These are phyloP conservation scores for Trichoderma asperelloides DNA, from an alignment of 495 filamentous ascomycete species.

Conservation along the genomic window DNA sequence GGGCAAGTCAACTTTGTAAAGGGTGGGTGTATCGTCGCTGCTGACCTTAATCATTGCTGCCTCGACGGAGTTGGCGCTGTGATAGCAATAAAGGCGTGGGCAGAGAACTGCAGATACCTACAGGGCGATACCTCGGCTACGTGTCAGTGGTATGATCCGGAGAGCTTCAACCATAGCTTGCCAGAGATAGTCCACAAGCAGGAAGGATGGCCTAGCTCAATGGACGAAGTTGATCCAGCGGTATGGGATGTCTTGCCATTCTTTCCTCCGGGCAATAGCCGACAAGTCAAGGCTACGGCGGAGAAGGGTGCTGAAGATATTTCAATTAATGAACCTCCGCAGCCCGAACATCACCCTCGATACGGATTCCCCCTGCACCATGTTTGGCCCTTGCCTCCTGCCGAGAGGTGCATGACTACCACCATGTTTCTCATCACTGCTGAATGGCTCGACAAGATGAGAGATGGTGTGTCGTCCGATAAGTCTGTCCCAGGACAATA, in stretches of 20 bases:
- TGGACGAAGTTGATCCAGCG: conserved; percentile 18
- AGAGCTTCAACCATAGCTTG: conserved; percentile 28
- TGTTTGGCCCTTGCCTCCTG: conserved; percentile 18
- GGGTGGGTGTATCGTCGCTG: conserved; percentile 37
- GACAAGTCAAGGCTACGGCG: background rate
- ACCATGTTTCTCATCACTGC: conserved; percentile 20
- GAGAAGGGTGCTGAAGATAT: background rate
- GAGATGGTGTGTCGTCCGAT: conserved; percentile 18
- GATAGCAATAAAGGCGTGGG: conserved; percentile 25
- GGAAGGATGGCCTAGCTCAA: conserved; percentile 19
- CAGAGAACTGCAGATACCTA: conserved; percentile 25
- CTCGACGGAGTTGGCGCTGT: conserved; percentile 29
- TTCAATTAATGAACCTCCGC: background rate
- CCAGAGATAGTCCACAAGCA: conserved; percentile 21
- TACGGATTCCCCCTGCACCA: conserved; percentile 17
- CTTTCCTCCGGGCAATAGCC: conserved; percentile 11
- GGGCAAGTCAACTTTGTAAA: conserved; percentile 30
- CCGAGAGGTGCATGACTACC: conserved; percentile 16
- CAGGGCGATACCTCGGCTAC: conserved; percentile 24
- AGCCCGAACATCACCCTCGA: background rate
- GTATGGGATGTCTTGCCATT: conserved; percentile 19
- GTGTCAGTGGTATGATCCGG: conserved; percentile 24
- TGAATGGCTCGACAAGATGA: conserved; percentile 18
- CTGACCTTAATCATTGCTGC: conserved; percentile 43
- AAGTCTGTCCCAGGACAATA: conserved; percentile 14